phyloP scores from a whole-genome alignment of 768 basidiomycete genomes.

The Pleurotus djamor region DNA sequence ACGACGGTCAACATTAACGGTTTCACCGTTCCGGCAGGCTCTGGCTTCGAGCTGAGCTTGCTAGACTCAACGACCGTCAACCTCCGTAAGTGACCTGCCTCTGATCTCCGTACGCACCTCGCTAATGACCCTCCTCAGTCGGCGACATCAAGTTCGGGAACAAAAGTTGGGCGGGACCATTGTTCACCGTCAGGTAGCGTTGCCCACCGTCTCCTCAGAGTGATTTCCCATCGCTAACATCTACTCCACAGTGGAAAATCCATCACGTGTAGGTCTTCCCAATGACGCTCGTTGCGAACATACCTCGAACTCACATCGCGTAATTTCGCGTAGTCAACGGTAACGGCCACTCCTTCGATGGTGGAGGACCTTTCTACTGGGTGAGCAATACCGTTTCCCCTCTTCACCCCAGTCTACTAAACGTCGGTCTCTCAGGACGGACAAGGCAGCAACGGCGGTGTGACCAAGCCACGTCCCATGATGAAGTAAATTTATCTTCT shows the following conservation, averaged over 20 bases:
- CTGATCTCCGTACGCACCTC: background rate
- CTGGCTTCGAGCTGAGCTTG: slow-evolving; percentile 46
- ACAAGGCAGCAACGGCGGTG: slow-evolving; percentile 33
- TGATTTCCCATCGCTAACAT: no score
- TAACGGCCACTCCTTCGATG: slow-evolving; percentile 38
- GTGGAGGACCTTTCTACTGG: slow-evolving; percentile 43
- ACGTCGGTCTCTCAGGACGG: slow-evolving; percentile 27
- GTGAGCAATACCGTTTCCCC: no score
- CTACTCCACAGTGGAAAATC: slow-evolving; percentile 29
- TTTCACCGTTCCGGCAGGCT: slow-evolving; percentile 56
- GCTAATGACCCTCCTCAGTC: slow-evolving; percentile 23
- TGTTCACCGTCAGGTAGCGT: slow-evolving; percentile 55
- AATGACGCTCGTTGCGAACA: no score
- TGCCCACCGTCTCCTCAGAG: no score
- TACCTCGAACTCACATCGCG: background rate
- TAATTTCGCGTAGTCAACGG: slow-evolving; percentile 29
- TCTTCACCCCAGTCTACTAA: no score
- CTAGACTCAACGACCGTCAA: slow-evolving; percentile 53
- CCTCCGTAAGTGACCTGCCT: slow-evolving; percentile 38
- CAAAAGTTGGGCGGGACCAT: slow-evolving; percentile 47
- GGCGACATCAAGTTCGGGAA: slow-evolving; percentile 60
- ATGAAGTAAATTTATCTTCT: slow-evolving; percentile 29
- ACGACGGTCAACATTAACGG: slow-evolving; percentile 53
- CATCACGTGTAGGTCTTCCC: slow-evolving; percentile 40
- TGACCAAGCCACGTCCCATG: slow-evolving; percentile 39